phyloP scores from a whole-genome alignment of 495 filamentous ascomycete genomes.

The Neurospora sp. region DNA sequence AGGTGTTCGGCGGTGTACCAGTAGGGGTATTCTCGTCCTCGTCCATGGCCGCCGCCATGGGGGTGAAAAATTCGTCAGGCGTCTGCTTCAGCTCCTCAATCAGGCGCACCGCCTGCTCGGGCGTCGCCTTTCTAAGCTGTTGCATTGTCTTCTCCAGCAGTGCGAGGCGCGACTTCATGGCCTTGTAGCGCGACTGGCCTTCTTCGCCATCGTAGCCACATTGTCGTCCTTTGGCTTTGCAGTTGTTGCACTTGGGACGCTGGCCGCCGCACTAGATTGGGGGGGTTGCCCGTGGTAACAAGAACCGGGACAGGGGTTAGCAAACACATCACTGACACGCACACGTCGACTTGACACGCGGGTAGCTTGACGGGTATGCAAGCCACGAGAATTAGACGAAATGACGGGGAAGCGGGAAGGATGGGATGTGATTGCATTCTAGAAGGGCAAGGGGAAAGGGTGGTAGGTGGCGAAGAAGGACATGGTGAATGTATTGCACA shows the following conservation, averaged over 20 bases:
- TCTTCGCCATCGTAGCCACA: background rate
- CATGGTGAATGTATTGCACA: background rate
- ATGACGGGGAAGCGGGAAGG: background rate
- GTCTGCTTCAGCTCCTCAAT: background rate
- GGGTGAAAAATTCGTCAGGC: background rate
- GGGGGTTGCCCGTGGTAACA: background rate
- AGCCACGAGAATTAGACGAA: background rate
- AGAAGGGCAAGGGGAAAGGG: background rate
- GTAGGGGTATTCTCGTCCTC: background rate
- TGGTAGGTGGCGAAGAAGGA: background rate
- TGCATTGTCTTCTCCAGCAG: background rate
- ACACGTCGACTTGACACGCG: background rate
- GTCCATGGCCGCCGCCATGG: background rate
- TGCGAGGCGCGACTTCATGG: background rate
- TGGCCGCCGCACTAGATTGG: background rate
- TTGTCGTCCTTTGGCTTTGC: background rate
- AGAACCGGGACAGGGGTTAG: background rate
- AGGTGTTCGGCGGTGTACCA: background rate
- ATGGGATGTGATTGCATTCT: background rate
- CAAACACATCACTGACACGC: background rate
- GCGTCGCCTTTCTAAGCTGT: background rate
- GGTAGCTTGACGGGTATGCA: background rate
- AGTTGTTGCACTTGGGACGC: background rate
- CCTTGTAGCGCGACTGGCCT: background rate
- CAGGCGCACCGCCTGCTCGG: background rate